Percentiles rank a stretch among this genome's conserved stretches.
phyloP scores from a whole-genome alignment of 306 rosid species.

The Alnus glutinosa region DNA sequence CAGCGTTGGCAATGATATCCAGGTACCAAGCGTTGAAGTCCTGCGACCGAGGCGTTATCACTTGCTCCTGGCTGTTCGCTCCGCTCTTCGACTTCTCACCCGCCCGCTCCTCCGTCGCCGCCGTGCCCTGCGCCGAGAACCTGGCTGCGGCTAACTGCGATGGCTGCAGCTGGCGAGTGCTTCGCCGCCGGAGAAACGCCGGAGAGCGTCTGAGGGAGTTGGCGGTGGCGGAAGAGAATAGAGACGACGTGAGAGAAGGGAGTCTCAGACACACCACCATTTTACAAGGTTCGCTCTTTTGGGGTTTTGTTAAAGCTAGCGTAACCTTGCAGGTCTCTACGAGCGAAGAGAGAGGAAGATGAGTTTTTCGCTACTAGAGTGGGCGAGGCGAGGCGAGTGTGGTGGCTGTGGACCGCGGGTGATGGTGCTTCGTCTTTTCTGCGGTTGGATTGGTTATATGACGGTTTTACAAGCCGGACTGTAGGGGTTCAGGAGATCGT shows the following conservation, averaged over 20 bases:
- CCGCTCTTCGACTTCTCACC: slow-evolving; percentile 52
- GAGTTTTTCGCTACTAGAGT: slow-evolving; percentile 2
- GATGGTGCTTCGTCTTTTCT: no score
- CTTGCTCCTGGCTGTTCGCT: slow-evolving; percentile 45
- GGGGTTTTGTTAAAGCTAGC: no score
- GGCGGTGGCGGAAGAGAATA: slow-evolving; percentile 41
- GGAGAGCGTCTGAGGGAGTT: slow-evolving; percentile 30
- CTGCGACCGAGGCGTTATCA: slow-evolving; percentile 82
- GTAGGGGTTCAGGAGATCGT: no score
- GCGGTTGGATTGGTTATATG: no score
- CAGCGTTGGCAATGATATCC: slow-evolving; percentile 78
- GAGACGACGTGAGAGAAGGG: slow-evolving; percentile 60
- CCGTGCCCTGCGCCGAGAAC: slow-evolving; percentile 56
- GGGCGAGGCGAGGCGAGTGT: no score
- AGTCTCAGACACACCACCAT: slow-evolving; percentile 62
- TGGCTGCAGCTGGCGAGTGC: slow-evolving; percentile 18
- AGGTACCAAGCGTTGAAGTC: slow-evolving; percentile 97
- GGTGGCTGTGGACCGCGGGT: no score
- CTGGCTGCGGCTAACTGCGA: slow-evolving; percentile 27
- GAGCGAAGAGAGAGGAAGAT: background rate
- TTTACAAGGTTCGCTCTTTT: slow-evolving; percentile 1
- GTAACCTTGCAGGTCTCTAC: slow-evolving; percentile 3
- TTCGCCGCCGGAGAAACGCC: slow-evolving; percentile 33
- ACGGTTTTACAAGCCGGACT: no score
- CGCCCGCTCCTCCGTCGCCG: slow-evolving; percentile 34